phyloP scores from a whole-genome alignment of 2,329 filamentous ascomycete genomes.

The Colletotrichum tropicale region DNA sequence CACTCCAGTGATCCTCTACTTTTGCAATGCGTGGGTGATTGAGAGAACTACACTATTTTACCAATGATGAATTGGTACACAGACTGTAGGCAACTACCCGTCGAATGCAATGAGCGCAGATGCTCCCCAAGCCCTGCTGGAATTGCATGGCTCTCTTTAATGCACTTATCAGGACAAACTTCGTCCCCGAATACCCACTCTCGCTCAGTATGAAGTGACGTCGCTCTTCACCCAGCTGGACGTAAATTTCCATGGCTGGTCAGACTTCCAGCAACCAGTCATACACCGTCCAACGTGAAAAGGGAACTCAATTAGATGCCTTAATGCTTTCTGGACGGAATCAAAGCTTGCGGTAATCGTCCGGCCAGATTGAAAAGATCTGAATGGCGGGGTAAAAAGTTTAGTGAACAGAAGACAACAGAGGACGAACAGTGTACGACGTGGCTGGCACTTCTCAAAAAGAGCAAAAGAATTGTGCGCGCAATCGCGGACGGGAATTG shows the following conservation, averaged over 20 bases:
- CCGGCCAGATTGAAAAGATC: too few relatives aligned
- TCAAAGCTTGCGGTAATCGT: too few relatives aligned
- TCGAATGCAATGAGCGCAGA: too few relatives aligned
- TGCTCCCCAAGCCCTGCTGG: too few relatives aligned
- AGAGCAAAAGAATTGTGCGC: neutral
- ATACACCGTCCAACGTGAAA: accelerated
- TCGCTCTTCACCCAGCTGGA: neutral
- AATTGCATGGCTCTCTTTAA: too few relatives aligned
- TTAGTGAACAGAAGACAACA: too few relatives aligned
- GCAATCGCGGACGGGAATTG: conserved; percentile 20
- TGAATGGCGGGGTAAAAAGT: neutral
- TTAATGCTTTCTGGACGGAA: too few relatives aligned
- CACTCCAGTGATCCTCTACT: too few relatives aligned
- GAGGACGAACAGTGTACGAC: neutral
- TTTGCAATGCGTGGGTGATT: too few relatives aligned
- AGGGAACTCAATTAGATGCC: neutral
- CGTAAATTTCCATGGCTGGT: neutral
- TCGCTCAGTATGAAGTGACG: neutral
- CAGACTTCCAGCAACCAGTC: accelerated
- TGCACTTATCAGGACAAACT: accelerated
- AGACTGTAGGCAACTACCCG: too few relatives aligned
- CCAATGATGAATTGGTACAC: too few relatives aligned
- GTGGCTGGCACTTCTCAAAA: neutral
- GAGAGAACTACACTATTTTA: too few relatives aligned
- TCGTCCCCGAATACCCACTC: neutral